phyloP scores from a whole-genome alignment of 106 monocot species.

The Dioscorea zingiberensis region DNA sequence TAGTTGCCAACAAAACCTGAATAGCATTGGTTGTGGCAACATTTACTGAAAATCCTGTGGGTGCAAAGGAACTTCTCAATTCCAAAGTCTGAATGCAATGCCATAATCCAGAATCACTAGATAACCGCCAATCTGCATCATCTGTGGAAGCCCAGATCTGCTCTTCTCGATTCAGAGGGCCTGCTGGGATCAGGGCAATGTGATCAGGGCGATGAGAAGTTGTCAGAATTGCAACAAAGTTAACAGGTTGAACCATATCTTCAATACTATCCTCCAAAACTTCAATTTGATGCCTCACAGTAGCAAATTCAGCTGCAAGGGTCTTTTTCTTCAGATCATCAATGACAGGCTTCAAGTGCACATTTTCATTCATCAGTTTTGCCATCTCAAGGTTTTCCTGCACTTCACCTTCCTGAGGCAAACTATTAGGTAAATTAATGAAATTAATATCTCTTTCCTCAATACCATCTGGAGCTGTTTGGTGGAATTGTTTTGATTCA shows the following conservation, averaged over 20 bases:
- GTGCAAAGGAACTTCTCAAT: conserved; percentile 73
- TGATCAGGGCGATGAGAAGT: conserved; percentile 81
- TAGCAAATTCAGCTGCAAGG: too few relatives aligned
- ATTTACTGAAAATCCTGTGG: conserved; percentile 87
- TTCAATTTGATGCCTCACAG: too few relatives aligned
- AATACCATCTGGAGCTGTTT: too few relatives aligned
- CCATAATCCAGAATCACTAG: conserved; percentile 89
- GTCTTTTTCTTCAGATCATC: too few relatives aligned
- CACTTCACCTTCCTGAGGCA: conserved; percentile 32
- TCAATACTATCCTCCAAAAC: too few relatives aligned
- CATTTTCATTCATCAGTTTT: too few relatives aligned
- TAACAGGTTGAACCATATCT: conserved; percentile 81
- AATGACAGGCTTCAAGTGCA: too few relatives aligned
- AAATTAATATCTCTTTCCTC: too few relatives aligned
- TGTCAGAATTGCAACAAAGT: conserved; percentile 79
- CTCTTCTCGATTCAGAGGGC: conserved; percentile 87
- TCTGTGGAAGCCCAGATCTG: conserved; percentile 81
- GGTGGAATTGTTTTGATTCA: too few relatives aligned
- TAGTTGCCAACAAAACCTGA: conserved; percentile 91
- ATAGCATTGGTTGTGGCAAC: conserved; percentile 94
- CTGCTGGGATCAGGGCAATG: conserved; percentile 86
- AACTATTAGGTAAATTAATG: conserved; percentile 87
- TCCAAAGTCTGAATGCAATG: conserved; percentile 88
- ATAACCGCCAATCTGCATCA: conserved; percentile 85
- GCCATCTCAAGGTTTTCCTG: too few relatives aligned